Evolutionary conservation across 139 green algal species (phyloP).

Genomic region (Coelastrella sp.): DNA sequence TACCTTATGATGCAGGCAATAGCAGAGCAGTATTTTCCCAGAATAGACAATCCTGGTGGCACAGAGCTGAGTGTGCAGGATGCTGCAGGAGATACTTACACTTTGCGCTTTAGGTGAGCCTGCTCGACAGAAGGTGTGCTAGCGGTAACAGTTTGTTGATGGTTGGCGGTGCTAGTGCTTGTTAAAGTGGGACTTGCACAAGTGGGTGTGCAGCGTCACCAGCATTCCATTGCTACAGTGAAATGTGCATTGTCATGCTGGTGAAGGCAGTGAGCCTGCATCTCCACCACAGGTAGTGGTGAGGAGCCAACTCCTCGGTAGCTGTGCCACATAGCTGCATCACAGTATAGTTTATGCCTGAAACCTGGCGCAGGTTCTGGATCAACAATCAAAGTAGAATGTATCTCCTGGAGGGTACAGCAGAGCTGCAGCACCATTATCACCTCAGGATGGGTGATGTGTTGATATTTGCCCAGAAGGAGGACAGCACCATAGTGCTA

Average conservation of each 20-base stretch:
- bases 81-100: constrained; percentile 64
- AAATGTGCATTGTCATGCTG: neutral
- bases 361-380: constrained; percentile 64
- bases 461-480: constrained; percentile 78
- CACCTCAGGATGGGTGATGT: constrained; percentile 73
- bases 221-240: neutral
- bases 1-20: constrained; percentile 54
- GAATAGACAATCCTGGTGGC: constrained; percentile 62
- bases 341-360: neutral
- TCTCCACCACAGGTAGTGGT: too few species aligned
- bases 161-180: neutral
- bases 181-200: too few species aligned
- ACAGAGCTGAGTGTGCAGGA: constrained; percentile 63
- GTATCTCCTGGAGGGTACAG: constrained; percentile 77
- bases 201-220: neutral
- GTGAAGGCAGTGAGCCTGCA: too few species aligned
- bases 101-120: constrained; percentile 66
- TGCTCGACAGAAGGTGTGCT: neutral
- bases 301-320: neutral
- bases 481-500: constrained; percentile 62
- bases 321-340: neutral
- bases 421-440: constrained; percentile 72
- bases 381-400: constrained; percentile 80
- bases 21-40: constrained; percentile 71
- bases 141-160: neutral